A percentile compares a stretch with the other conserved stretches of the same genome.
These are phyloP conservation scores for Penicillium samsonianum DNA, from an alignment of 495 filamentous ascomycete species.

Conservation along the genomic window DNA sequence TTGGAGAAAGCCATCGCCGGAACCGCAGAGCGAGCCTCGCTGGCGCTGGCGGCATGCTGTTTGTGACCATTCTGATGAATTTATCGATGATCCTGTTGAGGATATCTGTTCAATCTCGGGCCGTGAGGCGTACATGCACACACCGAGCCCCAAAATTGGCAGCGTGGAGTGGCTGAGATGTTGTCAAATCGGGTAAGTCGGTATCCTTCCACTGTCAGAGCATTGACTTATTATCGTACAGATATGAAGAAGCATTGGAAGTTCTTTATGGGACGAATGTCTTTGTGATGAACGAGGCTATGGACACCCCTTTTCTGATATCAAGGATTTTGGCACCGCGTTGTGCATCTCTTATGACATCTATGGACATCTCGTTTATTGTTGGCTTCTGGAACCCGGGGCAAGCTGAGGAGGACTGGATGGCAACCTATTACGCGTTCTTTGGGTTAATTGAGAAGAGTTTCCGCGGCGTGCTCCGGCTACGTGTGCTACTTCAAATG, in stretches of 20 bases:
- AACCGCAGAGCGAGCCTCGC: conserved; percentile 8
- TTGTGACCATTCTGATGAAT: conserved; percentile 11
- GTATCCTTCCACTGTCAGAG: background rate
- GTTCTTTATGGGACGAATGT: conserved; percentile 23
- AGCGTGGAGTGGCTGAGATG: conserved; percentile 21
- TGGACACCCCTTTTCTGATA: conserved; percentile 16
- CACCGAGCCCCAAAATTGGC: conserved; percentile 8
- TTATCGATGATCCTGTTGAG: background rate
- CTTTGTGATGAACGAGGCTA: conserved; percentile 5
- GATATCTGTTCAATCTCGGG: conserved; percentile 3
- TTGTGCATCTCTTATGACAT: conserved; percentile 12
- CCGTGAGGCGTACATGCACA: conserved; percentile 6
- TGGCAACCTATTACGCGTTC: conserved; percentile 8
- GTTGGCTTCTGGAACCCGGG: background rate
- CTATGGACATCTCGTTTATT: conserved; percentile 16
- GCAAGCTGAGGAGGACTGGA: conserved; percentile 4
- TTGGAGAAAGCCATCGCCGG: conserved; percentile 8
- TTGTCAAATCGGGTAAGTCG: conserved; percentile 21
- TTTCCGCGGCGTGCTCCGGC: conserved; percentile 8
- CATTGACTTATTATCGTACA: conserved; percentile 6
- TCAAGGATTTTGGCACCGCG: conserved; percentile 12
- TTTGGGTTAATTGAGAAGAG: conserved; percentile 7
- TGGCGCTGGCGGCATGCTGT: conserved; percentile 23
- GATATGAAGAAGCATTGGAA: conserved; percentile 20
- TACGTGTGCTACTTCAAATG: conserved; percentile 12